phyloP scores from a whole-genome alignment of 2,329 filamentous ascomycete genomes.

The Bipolaris bicolor region DNA sequence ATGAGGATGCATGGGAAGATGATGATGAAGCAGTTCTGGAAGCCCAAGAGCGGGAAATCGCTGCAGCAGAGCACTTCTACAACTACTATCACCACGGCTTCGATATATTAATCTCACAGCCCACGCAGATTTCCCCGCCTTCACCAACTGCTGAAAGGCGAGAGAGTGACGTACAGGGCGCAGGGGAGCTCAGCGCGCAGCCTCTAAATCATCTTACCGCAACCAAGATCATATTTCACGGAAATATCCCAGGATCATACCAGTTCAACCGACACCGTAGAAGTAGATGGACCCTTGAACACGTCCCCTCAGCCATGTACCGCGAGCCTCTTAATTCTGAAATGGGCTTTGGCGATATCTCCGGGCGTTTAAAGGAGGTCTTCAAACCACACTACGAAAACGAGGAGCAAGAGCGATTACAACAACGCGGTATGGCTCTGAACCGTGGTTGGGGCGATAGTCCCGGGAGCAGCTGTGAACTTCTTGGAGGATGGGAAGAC shows the following conservation, averaged over 20 bases:
- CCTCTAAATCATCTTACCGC: conserved; percentile 73
- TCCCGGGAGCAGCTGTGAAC: conserved; percentile 84
- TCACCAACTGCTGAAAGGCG: conserved; percentile 63
- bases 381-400: conserved; percentile 72
- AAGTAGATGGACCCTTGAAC: conserved; percentile 80
- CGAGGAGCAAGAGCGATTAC: conserved; percentile 59
- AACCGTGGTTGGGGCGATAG: conserved; percentile 92
- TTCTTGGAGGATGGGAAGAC: conserved; percentile 72
- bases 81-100: conserved; percentile 98
- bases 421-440: conserved; percentile 75
- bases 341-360: conserved; percentile 65
- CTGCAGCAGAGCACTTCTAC: conserved; percentile 78
- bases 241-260: conserved; percentile 93
- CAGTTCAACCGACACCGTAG: conserved; percentile 94
- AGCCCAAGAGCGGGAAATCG: conserved; percentile 64
- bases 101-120: conserved; percentile 86
- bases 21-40: conserved; percentile 58
- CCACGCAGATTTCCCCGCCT: conserved; percentile 59
- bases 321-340: conserved; percentile 70
- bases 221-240: conserved; percentile 91
- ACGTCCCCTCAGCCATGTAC: conserved; percentile 51
- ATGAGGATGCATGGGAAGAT: conserved; percentile 56
- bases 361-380: conserved; percentile 68
- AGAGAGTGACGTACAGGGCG: conserved; percentile 30
- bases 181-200: conserved; percentile 37